phyloP scores from a whole-genome alignment of 1,284 basidiomycete genomes.

The Boletellus deceptivus region DNA sequence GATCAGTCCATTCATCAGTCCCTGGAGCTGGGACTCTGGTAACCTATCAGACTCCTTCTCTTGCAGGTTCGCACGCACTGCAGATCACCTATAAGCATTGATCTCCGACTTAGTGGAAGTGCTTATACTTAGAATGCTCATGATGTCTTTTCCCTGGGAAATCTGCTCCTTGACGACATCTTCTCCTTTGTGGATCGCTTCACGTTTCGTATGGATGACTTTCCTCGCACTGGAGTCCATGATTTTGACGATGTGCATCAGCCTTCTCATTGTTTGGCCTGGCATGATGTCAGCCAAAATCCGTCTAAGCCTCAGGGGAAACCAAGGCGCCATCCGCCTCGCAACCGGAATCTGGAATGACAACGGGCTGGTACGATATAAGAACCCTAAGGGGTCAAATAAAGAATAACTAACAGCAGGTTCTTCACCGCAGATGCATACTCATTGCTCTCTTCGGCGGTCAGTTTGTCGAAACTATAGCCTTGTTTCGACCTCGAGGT shows the following conservation, averaged over 20 bases:
- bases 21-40: constrained; percentile 20
- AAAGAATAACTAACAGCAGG: background rate
- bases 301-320: constrained; percentile 21
- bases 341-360: background rate
- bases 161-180: constrained; percentile 2
- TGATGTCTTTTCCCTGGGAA: constrained; percentile 40
- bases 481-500: constrained; percentile 21
- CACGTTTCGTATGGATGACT: constrained; percentile 37
- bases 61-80: constrained; percentile 9
- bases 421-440: background rate
- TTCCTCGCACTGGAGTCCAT: constrained; percentile 42
- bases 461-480: constrained; percentile 2
- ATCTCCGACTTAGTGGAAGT: too few species aligned
- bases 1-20: constrained; percentile 1
- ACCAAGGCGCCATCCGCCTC: background rate
- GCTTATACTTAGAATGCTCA: constrained; percentile 11
- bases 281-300: constrained; percentile 42
- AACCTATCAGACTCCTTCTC: constrained; percentile 9
- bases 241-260: constrained; percentile 45
- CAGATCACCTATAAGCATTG: too few species aligned
- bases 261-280: constrained; percentile 36
- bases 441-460: background rate
- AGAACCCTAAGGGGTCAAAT: background rate
- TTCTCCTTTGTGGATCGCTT: constrained; percentile 18
- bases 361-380: background rate